Base-by-base conservation (phyloP, 192 early-diverging fungal species). In the Backusella liffmaniae region DNA sequence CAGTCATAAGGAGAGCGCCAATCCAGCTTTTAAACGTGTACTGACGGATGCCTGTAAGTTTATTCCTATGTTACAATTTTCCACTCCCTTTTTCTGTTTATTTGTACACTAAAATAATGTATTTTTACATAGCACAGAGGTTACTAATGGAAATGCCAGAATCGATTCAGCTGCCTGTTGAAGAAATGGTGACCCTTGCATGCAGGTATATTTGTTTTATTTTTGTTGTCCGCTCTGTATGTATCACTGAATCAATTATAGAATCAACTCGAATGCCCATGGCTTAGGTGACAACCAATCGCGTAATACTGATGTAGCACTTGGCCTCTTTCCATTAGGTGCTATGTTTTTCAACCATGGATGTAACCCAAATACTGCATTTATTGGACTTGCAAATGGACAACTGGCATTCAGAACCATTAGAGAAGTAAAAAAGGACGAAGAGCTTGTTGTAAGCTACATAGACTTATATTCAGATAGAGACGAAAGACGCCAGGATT, bases 301-400 rank as follows among this genome's bases (percentile, higher is more conserved):
- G 32, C 66, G 76, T 15, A 84, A 85, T 76, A 79, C 77, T 30
- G 88, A 89, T 62, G 87, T 89, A 44, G 85, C 86, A 3, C 80
- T 91, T 30, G 93, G 89, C 13, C 70, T 94, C 77, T 94, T 89
- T 70, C 93, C 93, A 23, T 77, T 92, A 74, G 87, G 83, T n/a
- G 84, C 90, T 15, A 87, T 92, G 77, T 90, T 91, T 80, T 86
- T 94, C 75, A 87, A 89, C 72, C 93, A 94, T 85, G 87, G 86
- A 46, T 94, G 93, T 84, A 84, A 76, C 39, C 93, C 93, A 15
- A 94, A 94, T 83, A 88, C 90, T 84, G 82, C 86, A 34, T 91
- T 86, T 80, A 85, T 92, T 21, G 88, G 88, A 44, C 83, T 86
- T 62, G 51, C 73, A 35, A 73, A 84, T 49, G 93, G 89, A n/a